Percentiles rank a stretch among this genome's conserved stretches.
Evolutionary conservation across 1,284 basidiomycete genomes (phyloP).

Genomic region (Moesziomyces parantarcticus): DNA sequence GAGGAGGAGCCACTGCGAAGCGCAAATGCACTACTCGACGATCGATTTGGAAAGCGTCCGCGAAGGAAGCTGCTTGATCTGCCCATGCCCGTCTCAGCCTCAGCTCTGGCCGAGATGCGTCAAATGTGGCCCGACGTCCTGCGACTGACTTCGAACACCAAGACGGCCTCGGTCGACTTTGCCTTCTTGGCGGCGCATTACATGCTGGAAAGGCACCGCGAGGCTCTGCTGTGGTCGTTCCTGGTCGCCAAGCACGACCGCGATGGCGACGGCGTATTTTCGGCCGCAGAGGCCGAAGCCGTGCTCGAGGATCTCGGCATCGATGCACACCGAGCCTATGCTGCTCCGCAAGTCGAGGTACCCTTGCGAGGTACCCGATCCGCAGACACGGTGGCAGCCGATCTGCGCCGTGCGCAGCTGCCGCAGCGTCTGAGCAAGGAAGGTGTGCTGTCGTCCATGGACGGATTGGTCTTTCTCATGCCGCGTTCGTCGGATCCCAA

Average conservation of each 20-base stretch:
- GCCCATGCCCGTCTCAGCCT: conserved; percentile 17
- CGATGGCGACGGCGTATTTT: conserved; percentile 24
- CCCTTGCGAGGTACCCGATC: conserved; percentile 4
- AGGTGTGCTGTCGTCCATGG: conserved; percentile 13
- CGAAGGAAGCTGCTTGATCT: conserved; percentile 29
- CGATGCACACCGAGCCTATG: not conserved
- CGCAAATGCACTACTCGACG: conserved; percentile 14
- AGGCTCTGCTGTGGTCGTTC: conserved; percentile 40
- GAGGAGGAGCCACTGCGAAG: conserved; percentile 1
- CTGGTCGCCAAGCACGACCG: conserved; percentile 33
- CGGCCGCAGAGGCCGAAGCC: conserved; percentile 7
- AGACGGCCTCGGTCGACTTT: conserved; percentile 1
- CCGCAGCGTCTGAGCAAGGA: conserved; percentile 2
- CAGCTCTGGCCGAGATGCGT: conserved; percentile 10
- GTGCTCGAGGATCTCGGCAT: conserved; percentile 24
- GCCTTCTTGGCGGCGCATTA: conserved; percentile 25
- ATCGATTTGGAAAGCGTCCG: conserved; percentile 8
- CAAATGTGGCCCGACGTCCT: conserved; percentile 16
- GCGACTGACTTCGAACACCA: not conserved
- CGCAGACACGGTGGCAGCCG: not conserved
- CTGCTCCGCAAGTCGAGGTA: conserved; percentile 1
- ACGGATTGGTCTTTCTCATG: conserved; percentile 6
- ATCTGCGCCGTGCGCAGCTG: conserved; percentile 5
- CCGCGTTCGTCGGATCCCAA: conserved; percentile 4
- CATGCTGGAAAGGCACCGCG: conserved; percentile 17